Base-by-base conservation (phyloP, 2,329 filamentous ascomycete genomes). In the Neonectria magnoliae region DNA sequence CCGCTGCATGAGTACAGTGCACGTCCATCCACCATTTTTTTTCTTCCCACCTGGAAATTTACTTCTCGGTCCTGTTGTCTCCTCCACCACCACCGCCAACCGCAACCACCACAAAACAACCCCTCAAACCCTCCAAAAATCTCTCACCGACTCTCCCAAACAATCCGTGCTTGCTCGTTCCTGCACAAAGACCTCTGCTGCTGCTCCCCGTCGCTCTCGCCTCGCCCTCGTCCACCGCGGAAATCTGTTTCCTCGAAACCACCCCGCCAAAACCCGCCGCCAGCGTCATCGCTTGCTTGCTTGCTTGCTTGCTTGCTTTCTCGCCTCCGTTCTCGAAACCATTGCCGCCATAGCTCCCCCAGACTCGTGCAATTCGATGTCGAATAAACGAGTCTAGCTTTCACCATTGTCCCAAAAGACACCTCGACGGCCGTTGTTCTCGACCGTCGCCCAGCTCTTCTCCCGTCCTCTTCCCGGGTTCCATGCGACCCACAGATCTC, bases 401-500 rank as follows among this genome's bases (percentile, higher is more conserved):
- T 61, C 53, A 55, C 48, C 50, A 65, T 53, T 56, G 68, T 69
- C 60, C 64, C 64, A 61, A 67, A 70, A 71, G 67, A 68, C 66
- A 71, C 60, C 54, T 53, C 70, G 74, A 72, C 72, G 66, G 71
- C 51, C 64, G 64, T 66, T 56, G 59, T 71, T 70, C 71, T 58
- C 68, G 66, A 70, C 72, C 70, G 70, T 70, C 68, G 65, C 65
- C 62, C 64, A 66, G 51, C 65, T 45, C 56, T 57, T 67, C 52
- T 65, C 63, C 65, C 60, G 67, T 70, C 68, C 68, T 71, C 64
- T 62, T 65, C 66, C 69, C 67, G 74, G 76, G 78, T 83, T 93
- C 89, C 90, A 97, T 97, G 94, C 94, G 89, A 91, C 91, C 88
- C 81, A 92, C 91, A 84, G 93, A 97, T 83, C 90, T 97, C 78